Evolutionary conservation across 2,329 filamentous ascomycete genomes (phyloP), one percentile per base, ranked within the genome.

Genomic region (Fusarium chlamydosporum): DNA sequence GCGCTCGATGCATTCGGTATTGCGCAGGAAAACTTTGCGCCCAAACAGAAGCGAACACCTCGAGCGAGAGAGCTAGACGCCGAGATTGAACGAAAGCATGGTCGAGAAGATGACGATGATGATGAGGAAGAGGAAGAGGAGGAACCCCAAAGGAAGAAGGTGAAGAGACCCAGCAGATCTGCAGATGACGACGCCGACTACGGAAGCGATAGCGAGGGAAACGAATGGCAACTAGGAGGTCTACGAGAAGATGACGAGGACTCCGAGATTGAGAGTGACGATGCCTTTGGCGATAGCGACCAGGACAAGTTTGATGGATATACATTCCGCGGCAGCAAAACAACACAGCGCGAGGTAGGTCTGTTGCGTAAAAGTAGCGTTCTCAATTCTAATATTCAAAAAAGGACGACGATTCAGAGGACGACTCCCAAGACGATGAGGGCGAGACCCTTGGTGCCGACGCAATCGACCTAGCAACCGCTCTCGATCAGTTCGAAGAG

Each of bases 231-330:
- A 50, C 83, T 97, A 51, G 94, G 94, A 27, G 83, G 80, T 12
- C 62, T 88, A 7, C 83, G 82, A 23, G 82, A 82, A 16, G 85
- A 85, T 33, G 87, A 89, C 37, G 85, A 89, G 20, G 88, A 90
- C 71, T 89, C 87, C 7, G 88, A 89, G 62, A 86, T 89, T 54
- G 88, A 90, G 70, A 88, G 86, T 72, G 88, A 90, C 76, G 93
- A 96, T 74, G 94, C 95, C 3, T 93, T 97, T 83, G 92, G 93
- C 5, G 90, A 92, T 69, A 96, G 92, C 73, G 94, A 97, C 74
- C 90, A 96, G 74, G 94, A 97, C 76, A 87, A 86, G 67, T 96
- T 97, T 70, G 89, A 93, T 68, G 92, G 89, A 12, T 96, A 91
- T 73, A 74, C 83, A 0, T 89, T 89, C 63, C 74, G 84, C 2